Evolutionary conservation across 805 yeast species (phyloP).

Genomic region (Metschnikowia gelsemii): DNA sequence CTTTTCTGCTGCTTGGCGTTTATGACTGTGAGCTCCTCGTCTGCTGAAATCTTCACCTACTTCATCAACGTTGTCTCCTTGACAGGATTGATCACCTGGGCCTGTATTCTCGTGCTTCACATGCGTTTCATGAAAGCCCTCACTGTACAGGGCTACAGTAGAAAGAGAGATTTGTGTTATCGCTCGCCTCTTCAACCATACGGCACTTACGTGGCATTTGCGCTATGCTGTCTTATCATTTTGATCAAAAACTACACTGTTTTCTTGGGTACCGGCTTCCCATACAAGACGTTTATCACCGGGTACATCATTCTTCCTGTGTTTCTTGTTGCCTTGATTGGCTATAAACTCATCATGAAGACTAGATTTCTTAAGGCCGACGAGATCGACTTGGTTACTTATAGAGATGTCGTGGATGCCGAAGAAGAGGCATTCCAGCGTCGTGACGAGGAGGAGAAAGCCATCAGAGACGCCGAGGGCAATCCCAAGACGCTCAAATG

Average conservation of each 20-base stretch:
- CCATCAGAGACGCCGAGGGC: conserved; percentile 43
- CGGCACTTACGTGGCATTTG: conserved; percentile 59
- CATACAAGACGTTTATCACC: conserved; percentile 66
- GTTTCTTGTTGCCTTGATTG: conserved; percentile 51
- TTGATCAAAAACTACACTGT: conserved; percentile 66
- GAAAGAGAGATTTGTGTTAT: conserved; percentile 52
- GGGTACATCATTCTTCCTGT: conserved; percentile 78
- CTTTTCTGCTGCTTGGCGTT: conserved; percentile 63
- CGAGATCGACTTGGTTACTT: conserved; percentile 62
- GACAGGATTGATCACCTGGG: conserved; percentile 74
- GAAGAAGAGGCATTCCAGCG: conserved; percentile 45
- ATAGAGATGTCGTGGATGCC: conserved; percentile 54
- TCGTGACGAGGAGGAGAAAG: conserved; percentile 34
- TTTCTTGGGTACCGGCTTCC: conserved; percentile 50
- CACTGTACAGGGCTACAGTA: conserved; percentile 63
- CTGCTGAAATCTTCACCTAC: conserved; percentile 60
- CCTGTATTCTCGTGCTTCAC: conserved; percentile 66
- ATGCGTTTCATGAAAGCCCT: conserved; percentile 64
- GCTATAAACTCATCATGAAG: conserved; percentile 57
- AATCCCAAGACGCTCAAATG: conserved; percentile 44
- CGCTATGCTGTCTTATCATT: conserved; percentile 52
- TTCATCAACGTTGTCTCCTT: conserved; percentile 77
- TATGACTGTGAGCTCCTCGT: conserved; percentile 60
- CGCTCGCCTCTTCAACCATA: conserved; percentile 69
- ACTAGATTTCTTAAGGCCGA: conserved; percentile 49